Base-by-base conservation (phyloP, 768 basidiomycete genomes). In the Chiua virens region DNA sequence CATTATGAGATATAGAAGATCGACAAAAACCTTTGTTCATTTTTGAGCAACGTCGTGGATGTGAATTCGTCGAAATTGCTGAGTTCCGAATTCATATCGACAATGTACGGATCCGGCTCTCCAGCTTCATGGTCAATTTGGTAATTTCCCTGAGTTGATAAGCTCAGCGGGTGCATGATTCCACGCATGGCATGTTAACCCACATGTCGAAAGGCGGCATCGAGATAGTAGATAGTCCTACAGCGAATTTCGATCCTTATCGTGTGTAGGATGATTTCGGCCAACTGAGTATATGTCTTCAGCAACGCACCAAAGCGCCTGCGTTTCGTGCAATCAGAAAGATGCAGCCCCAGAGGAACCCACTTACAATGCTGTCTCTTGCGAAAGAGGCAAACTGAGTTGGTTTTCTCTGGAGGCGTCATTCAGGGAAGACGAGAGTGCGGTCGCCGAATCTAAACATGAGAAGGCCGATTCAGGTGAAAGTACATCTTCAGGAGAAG, bases 221-320 rank as follows among this genome's bases (percentile, higher is more conserved):
- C 83, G 11, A 97, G 73, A 68, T 92, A 88, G 63, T 87, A 85
- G 28, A 92, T 84, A 3, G 82, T 80, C 41, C 92, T 81, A 64
- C 93, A 92, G 5, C 96, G 82, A 45, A 97, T 72, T 63, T 98
- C 96, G 47, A 91, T 81, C 32, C 94, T 82, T 27, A 98, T 82
- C 6, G 89, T 93, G 64, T 89, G 87, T 37, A 98, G 73, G 43
- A 97, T 86, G 50, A 95, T 79, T 61, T 89, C 85, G 9, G 90
- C 86, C 8, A 98, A 77, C 58, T 96, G 93, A 35, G 89, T 86
- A 61, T 93, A 98, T 3, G 94, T 96, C 71, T 87, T 85, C 37
- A 95, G 74, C 40, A 98, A 75, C 0, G 93, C 90, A 65, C 95
- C 87, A 71, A 93, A 97, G 27, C 93, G 92, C 53, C 96, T 96